phyloP scores from a whole-genome alignment of 2,329 filamentous ascomycete genomes.

The Colletotrichum salicis region DNA sequence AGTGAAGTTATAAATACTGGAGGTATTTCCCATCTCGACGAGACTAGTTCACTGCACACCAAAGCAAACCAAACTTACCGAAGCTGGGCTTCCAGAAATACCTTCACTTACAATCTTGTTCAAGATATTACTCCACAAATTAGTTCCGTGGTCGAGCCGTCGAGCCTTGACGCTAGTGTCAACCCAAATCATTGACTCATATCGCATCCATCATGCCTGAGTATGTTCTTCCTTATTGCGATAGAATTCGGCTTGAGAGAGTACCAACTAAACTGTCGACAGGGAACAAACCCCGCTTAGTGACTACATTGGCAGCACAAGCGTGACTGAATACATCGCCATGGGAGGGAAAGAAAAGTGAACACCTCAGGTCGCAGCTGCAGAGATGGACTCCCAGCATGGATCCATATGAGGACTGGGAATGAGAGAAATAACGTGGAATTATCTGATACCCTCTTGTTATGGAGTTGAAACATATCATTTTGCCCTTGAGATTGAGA shows the following conservation, averaged over 20 bases:
- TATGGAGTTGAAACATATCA: not conserved
- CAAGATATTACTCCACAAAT: not conserved
- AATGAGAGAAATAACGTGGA: not conserved
- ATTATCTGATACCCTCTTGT: not conserved
- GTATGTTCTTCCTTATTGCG: not conserved
- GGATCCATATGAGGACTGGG: not conserved
- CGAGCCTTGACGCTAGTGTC: too few relatives aligned
- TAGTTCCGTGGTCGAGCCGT: not conserved
- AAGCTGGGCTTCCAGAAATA: not conserved
- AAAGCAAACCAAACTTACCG: not conserved
- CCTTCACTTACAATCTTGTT: not conserved
- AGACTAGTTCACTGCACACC: not conserved
- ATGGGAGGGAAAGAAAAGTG: not conserved
- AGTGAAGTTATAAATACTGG: not conserved
- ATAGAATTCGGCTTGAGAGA: too few relatives aligned
- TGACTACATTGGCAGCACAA: not conserved
- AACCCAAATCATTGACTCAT: too few relatives aligned
- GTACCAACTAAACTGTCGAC: not conserved
- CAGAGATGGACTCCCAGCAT: not conserved
- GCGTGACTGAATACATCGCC: not conserved
- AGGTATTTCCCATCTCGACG: not conserved
- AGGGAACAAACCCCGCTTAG: not conserved
- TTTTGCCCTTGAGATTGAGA: not conserved
- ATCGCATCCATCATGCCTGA: not conserved
- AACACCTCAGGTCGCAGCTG: not conserved